Conservation (phyloP, 495 filamentous ascomycete species). For the Neurospora sublineolata region DNA sequence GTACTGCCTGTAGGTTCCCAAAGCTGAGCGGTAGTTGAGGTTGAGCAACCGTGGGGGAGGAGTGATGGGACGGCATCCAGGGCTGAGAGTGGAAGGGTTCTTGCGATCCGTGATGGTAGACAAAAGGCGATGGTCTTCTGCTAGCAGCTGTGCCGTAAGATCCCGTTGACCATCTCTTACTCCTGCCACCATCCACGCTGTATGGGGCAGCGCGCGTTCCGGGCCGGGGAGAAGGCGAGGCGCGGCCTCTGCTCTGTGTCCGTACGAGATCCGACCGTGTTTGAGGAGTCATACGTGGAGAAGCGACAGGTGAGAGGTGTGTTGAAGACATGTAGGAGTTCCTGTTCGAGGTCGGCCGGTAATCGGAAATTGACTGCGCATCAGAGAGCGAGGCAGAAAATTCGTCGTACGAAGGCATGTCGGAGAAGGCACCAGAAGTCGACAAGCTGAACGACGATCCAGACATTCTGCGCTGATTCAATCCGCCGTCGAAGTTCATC, state of each 20-base stretch:
- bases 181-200: conserved; percentile 45
- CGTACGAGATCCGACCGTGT: conserved; percentile 43
- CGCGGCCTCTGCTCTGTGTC: conserved; percentile 47
- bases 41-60: conserved; percentile 44
- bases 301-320: conserved; percentile 46
- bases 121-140: conserved; percentile 43
- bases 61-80: conserved; percentile 37
- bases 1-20: conserved; percentile 40
- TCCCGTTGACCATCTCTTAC: conserved; percentile 63
- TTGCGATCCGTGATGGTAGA: conserved; percentile 37
- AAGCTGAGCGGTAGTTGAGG: conserved; percentile 41
- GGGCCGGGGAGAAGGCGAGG: conserved; percentile 54
- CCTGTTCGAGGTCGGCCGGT: conserved; percentile 43
- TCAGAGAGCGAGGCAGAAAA: conserved; percentile 45
- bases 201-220: conserved; percentile 54
- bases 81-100: conserved; percentile 35
- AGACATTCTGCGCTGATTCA: conserved; percentile 42
- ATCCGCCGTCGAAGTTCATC: conserved; percentile 27
- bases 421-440: conserved; percentile 43
- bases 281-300: conserved; percentile 47
- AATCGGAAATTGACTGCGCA: conserved; percentile 44
- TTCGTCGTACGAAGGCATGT: conserved; percentile 49
- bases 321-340: conserved; percentile 49
- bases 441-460: conserved; percentile 48
- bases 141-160: conserved; percentile 44